phyloP scores from a whole-genome alignment of 2,329 filamentous ascomycete species.

The Elsinoe arachidis region DNA sequence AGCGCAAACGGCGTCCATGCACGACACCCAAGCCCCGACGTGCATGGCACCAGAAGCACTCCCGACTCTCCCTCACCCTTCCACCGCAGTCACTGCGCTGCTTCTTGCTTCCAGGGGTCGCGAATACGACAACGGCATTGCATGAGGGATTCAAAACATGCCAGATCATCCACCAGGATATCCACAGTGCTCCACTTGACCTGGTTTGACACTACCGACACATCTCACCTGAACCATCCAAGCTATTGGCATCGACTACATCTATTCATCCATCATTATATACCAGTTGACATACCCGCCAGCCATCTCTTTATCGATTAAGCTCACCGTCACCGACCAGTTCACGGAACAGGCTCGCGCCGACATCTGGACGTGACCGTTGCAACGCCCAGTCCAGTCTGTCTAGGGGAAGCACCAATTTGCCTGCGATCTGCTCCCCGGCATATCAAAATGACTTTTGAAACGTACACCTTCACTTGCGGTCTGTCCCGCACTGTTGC shows the following conservation, averaged over 20 bases:
- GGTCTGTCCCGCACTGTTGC: constrained; percentile 5
- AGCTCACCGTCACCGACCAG: constrained; percentile 6
- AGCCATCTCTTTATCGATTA: constrained; percentile 5
- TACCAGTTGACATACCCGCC: neutral
- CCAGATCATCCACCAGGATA: neutral
- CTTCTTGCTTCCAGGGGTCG: constrained; percentile 3
- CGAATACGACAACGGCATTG: constrained; percentile 11
- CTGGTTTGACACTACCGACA: neutral
- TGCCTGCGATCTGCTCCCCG: constrained; percentile 3
- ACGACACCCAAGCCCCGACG: neutral
- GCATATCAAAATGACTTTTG: constrained; percentile 8
- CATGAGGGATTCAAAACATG: constrained; percentile 10
- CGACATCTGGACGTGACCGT: constrained; percentile 11
- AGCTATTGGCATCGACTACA: neutral
- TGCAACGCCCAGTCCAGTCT: constrained; percentile 6
- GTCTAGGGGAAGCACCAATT: neutral
- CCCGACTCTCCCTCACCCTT: neutral
- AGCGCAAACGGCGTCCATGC: constrained; percentile 6
- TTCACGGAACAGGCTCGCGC: constrained; percentile 7
- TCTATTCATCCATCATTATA: neutral
- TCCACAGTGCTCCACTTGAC: constrained; percentile 3
- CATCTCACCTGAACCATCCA: neutral
- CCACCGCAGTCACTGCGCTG: neutral
- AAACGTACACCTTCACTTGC: constrained; percentile 3
- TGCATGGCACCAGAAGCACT: constrained; percentile 6